Base-by-base conservation (phyloP, 352 stramenopile species). In the Thalassiosira sp. region DNA sequence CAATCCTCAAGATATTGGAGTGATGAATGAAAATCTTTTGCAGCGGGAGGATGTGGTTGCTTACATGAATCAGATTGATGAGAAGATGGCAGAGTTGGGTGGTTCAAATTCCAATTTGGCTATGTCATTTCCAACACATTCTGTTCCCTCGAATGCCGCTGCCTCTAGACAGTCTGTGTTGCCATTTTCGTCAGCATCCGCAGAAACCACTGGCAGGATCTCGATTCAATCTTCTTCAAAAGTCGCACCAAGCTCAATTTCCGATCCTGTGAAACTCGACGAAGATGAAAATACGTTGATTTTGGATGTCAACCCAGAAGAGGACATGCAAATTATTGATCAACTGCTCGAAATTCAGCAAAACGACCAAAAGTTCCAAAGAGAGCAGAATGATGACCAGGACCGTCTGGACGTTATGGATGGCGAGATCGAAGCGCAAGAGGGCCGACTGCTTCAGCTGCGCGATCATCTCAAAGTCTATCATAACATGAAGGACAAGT, bases 291-390 rank as follows among this genome's bases (percentile, higher is more conserved):
- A 73, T 40, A 40, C 62, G 3, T 46, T 74, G 20, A 68, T 73
- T 45, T 56, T 84, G 40, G 84, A 91, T 58, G 73, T 88, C 10
- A 89, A 90, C 65, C 86, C 86, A 16, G 88, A 92, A 51, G 84
- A 91, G 66, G 88, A 93, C 35, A 89, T 93, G 28, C 74, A 85
- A 48, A 89, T 93, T 33, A 74, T 93, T 22, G 82, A 93, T 45
- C 60, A 90, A 35, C 72, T 93, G 8, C 74, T 93, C 3, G 86
- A 91, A 58, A 64, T 91, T 8, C 88, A 93, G 7, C 88, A 93
- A 40, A 74, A 91, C 49, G 71, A n/a, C n/a, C n/a, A n/a, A n/a
- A n/a, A n/a, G n/a, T n/a, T n/a, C n/a, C n/a, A n/a, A n/a, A n/a
- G n/a, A n/a, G n/a, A n/a, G n/a, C n/a, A n/a, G n/a, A n/a, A n/a